Percentiles rank a stretch among this genome's conserved stretches.
Conservation (phyloP, 768 basidiomycete species). For the Daedaleopsis nitida region DNA sequence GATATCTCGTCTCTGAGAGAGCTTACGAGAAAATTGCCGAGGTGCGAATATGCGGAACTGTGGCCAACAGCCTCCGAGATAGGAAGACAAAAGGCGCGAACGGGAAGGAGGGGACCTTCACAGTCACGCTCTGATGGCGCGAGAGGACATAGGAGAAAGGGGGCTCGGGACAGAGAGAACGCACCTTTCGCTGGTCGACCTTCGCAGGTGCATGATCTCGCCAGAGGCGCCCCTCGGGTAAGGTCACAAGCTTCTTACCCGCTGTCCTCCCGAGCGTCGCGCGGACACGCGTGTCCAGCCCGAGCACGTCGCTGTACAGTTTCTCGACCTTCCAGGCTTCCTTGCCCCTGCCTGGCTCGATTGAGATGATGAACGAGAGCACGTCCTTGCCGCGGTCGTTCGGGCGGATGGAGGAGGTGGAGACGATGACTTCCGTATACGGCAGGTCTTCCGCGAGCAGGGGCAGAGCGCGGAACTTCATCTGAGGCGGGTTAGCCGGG, state of each 20-base stretch:
- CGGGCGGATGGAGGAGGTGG: slow-evolving; percentile 80
- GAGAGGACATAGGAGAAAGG: neutral
- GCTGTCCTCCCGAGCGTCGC: slow-evolving; percentile 56
- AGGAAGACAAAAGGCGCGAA: neutral
- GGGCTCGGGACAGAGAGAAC: slow-evolving; percentile 26
- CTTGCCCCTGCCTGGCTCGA: slow-evolving; percentile 72
- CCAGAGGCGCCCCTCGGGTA: slow-evolving; percentile 95
- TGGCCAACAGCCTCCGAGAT: slow-evolving; percentile 6
- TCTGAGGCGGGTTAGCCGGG: slow-evolving; percentile 31
- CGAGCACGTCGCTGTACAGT: slow-evolving; percentile 90
- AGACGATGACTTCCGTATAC: slow-evolving; percentile 68
- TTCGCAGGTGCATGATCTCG: slow-evolving; percentile 96
- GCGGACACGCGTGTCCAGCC: slow-evolving; percentile 79
- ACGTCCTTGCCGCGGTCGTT: slow-evolving; percentile 94
- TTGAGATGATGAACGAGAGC: slow-evolving; percentile 79
- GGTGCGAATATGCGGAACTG: neutral
- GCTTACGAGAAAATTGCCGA: neutral
- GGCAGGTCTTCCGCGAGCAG: slow-evolving; percentile 72
- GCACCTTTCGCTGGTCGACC: slow-evolving; percentile 93
- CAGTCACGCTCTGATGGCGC: slow-evolving; percentile 1
- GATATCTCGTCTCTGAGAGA: slow-evolving; percentile 6
- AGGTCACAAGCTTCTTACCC: slow-evolving; percentile 72
- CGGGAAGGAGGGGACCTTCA: neutral
- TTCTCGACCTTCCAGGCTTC: slow-evolving; percentile 88
- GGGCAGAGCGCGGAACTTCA: slow-evolving; percentile 71